Evolutionary conservation across 345 rosid species (phyloP), one percentile per base, ranked within the genome.

Genomic region (Gossypium thurberi): DNA sequence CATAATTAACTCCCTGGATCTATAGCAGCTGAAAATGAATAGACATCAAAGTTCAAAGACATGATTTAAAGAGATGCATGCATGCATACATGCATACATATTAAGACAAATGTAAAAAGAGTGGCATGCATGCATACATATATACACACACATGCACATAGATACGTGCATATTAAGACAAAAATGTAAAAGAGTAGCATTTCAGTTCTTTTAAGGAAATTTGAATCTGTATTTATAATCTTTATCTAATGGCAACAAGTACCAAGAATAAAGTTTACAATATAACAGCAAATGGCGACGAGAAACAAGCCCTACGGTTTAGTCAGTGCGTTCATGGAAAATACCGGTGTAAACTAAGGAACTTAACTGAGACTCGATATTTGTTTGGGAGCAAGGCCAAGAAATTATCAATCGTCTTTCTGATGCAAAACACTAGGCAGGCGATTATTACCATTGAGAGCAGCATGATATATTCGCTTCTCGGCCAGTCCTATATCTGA

Each of bases 371-470:
- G 75, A 81, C 78, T 47, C 76, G 61, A 55, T 70, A 81, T 84
- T 33, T 84, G 82, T 69, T 67, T 80, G 84, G 82, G 79, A 76
- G 88, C 81, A 56, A 80, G 78, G 86, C 90, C 88, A 86, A 80
- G 87, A 78, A 79, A 86, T 82, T 85, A 82, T 90, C 95, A 90
- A 81, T 90, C 92, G 84, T 86, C 92, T 86, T 95, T 95, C 88
- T 87, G 91, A 92, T 88, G 99, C 91, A 92, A 89, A 86, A 84
- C 97, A 89, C 85, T 90, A 87, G 88, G 87, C 94, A 87, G 90
- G 84, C 94, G 85, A 89, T 87, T 92, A 89, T 95, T 95, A 95
- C 99, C 98, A 83, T 93, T 91, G 89, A 93, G 96, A 73, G 99
- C 96, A 17, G 98, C 88, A 80, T 87, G 98, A 79, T 95, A 95